phyloP scores from a whole-genome alignment of 768 basidiomycete species.

The Xerocomellus dryophilus region DNA sequence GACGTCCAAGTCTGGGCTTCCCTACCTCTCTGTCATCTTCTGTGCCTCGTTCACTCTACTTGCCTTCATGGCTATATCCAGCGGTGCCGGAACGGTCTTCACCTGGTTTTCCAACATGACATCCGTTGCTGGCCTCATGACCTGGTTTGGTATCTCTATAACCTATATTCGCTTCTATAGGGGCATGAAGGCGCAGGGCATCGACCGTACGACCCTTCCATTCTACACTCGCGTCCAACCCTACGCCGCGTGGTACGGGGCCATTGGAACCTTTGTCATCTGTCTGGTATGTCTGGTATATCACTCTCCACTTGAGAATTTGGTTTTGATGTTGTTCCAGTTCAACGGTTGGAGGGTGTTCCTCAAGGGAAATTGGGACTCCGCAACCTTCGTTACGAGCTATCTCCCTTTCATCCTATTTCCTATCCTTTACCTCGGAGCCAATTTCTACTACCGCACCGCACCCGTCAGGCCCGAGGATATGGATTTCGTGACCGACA shows the following conservation, averaged over 20 bases:
- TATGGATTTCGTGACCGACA: slow-evolving; percentile 81
- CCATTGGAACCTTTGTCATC: slow-evolving; percentile 40
- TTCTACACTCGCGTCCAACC: slow-evolving; percentile 68
- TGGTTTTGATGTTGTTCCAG: slow-evolving; percentile 36
- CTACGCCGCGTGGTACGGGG: slow-evolving; percentile 61
- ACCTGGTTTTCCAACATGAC: slow-evolving; percentile 80
- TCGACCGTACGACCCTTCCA: slow-evolving; percentile 67
- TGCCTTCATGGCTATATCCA: slow-evolving; percentile 78
- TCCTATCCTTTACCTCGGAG: slow-evolving; percentile 67
- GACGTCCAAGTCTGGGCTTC: slow-evolving; percentile 72
- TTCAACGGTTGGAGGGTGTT: slow-evolving; percentile 53
- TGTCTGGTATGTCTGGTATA: slow-evolving; percentile 51
- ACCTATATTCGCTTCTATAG: slow-evolving; percentile 81
- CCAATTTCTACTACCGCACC: slow-evolving; percentile 43
- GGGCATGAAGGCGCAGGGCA: slow-evolving; percentile 80
- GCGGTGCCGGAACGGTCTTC: slow-evolving; percentile 72
- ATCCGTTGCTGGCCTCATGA: slow-evolving; percentile 63
- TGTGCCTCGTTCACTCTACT: slow-evolving; percentile 64
- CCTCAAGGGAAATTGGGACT: slow-evolving; percentile 50
- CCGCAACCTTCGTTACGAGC: slow-evolving; percentile 75
- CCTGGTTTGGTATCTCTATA: slow-evolving; percentile 76
- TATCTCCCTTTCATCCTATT: slow-evolving; percentile 73
- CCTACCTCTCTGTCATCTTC: slow-evolving; percentile 67
- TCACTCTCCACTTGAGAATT: not conserved
- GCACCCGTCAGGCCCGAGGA: slow-evolving; percentile 43